These are phyloP conservation scores for Diospyros kaki DNA, from an alignment of 148 eudicot species.

Conservation along the genomic window DNA sequence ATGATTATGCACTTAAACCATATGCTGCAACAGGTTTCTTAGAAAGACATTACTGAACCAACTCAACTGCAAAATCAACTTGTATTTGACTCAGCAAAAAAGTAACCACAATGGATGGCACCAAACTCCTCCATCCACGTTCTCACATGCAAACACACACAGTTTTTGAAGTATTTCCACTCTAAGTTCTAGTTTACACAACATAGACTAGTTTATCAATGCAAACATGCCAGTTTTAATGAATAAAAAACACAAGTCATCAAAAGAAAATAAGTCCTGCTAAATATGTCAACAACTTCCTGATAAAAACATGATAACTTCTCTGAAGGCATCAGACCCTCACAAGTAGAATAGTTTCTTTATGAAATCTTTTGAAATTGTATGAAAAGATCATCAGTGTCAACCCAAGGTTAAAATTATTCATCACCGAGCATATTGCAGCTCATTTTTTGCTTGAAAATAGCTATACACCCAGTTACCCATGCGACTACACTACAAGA, in stretches of 20 bases:
- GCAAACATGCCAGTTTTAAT: not conserved
- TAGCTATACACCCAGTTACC: not conserved
- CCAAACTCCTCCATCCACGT: not conserved
- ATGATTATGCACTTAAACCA: not conserved
- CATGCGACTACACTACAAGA: not conserved
- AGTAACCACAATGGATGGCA: not conserved
- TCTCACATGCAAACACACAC: not conserved
- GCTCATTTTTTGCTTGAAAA: not conserved
- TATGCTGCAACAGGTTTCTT: not conserved
- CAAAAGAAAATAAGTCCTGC: too few species aligned
- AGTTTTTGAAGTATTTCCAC: not conserved
- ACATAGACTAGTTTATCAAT: not conserved
- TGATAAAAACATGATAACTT: too few species aligned
- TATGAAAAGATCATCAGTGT: too few species aligned
- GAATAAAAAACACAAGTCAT: too few species aligned
- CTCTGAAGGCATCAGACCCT: too few species aligned
- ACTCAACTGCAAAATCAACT: not conserved
- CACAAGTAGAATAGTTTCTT: too few species aligned
- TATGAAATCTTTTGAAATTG: too few species aligned
- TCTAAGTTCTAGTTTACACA: not conserved
- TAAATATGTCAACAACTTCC: too few species aligned
- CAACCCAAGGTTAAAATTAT: too few species aligned
- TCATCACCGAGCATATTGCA: not conserved
- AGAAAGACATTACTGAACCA: not conserved
- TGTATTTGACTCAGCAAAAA: slow-evolving; percentile 2